A percentile compares a stretch with the other conserved stretches of the same genome.
phyloP scores from a whole-genome alignment of 345 rosid species.

The Clarkia xantiana region DNA sequence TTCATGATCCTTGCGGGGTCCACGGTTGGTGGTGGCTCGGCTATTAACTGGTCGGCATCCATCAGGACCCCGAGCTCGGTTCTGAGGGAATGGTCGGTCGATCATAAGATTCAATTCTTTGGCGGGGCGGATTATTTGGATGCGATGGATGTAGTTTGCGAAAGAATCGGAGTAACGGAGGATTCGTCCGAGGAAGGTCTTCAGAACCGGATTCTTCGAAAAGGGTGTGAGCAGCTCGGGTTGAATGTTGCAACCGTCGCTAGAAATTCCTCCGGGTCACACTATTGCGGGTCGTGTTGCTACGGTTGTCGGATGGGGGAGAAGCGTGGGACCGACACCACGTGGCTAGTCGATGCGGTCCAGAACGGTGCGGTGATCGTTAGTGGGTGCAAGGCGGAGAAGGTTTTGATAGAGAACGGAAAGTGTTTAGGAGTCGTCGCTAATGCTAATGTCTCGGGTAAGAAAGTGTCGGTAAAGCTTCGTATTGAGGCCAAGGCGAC shows the following conservation, averaged over 20 bases:
- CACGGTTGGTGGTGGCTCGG: slow-evolving; percentile 81
- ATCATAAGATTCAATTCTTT: slow-evolving; percentile 29
- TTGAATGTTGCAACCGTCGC: slow-evolving; percentile 33
- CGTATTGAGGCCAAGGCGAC: slow-evolving; percentile 67
- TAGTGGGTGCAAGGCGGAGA: slow-evolving; percentile 77
- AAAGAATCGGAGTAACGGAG: slow-evolving; percentile 60
- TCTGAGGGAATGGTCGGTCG: slow-evolving; percentile 62
- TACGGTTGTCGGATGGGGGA: slow-evolving; percentile 74
- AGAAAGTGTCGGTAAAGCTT: slow-evolving; percentile 24
- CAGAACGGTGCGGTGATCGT: slow-evolving; percentile 50
- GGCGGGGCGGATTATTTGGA: slow-evolving; percentile 29
- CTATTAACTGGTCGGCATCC: slow-evolving; percentile 82
- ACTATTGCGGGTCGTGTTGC: slow-evolving; percentile 78
- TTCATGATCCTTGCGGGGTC: slow-evolving; percentile 59
- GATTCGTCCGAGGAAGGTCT: slow-evolving; percentile 44
- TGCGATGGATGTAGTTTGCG: slow-evolving; percentile 58
- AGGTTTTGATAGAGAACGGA: slow-evolving; percentile 27
- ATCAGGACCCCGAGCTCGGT: slow-evolving; percentile 51
- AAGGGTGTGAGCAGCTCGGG: slow-evolving; percentile 70
- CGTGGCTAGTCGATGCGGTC: slow-evolving; percentile 84
- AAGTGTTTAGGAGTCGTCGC: slow-evolving; percentile 68
- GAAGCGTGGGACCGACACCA: slow-evolving; percentile 61
- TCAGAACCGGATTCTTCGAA: slow-evolving; percentile 60
- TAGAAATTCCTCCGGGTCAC: slow-evolving; percentile 57
- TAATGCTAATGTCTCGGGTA: slow-evolving; percentile 20